Conservation (phyloP, 1,139 yeast genomes). For the Yamadazyma buinensis region DNA sequence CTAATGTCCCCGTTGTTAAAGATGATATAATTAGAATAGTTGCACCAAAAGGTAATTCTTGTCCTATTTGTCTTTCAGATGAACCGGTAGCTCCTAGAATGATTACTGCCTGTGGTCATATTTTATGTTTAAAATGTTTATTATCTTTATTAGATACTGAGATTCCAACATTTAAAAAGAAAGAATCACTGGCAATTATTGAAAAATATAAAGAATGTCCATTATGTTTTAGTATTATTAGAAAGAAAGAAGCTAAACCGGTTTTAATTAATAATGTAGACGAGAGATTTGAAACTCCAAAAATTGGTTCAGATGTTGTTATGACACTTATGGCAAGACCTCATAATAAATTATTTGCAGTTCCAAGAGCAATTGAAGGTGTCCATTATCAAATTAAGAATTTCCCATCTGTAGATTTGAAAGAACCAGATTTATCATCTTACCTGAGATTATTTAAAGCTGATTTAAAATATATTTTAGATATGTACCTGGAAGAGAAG, state of each 20-base stretch:
- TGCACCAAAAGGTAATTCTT: slow-evolving; percentile 69
- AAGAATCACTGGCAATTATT: slow-evolving; percentile 34
- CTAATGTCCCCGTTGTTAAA: slow-evolving; percentile 68
- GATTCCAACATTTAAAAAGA: slow-evolving; percentile 36
- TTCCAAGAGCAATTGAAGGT: slow-evolving; percentile 47
- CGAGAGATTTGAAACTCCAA: slow-evolving; percentile 59
- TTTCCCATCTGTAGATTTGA: slow-evolving; percentile 27
- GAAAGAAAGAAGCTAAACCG: slow-evolving; percentile 60
- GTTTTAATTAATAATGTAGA: slow-evolving; percentile 59
- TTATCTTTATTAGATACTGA: slow-evolving; percentile 66
- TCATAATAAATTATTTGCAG: slow-evolving; percentile 53
- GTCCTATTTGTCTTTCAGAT: slow-evolving; percentile 89
- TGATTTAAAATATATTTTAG: slow-evolving; percentile 47
- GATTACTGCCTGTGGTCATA: slow-evolving; percentile 88
- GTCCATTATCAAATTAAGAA: slow-evolving; percentile 24
- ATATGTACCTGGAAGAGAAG: slow-evolving; percentile 58
- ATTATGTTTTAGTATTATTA: slow-evolving; percentile 67
- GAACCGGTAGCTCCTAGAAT: slow-evolving; percentile 89
- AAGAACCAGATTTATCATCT: slow-evolving; percentile 22
- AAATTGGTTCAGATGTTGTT: slow-evolving; percentile 54
- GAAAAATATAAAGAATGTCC: slow-evolving; percentile 77
- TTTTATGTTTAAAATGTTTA: slow-evolving; percentile 80
- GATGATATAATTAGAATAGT: slow-evolving; percentile 65
- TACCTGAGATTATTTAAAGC: slow-evolving; percentile 63
- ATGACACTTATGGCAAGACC: slow-evolving; percentile 74